Percentiles rank a stretch among this genome's conserved stretches.
phyloP scores from a whole-genome alignment of 2,329 filamentous ascomycete species.

The Aciculosporium take region DNA sequence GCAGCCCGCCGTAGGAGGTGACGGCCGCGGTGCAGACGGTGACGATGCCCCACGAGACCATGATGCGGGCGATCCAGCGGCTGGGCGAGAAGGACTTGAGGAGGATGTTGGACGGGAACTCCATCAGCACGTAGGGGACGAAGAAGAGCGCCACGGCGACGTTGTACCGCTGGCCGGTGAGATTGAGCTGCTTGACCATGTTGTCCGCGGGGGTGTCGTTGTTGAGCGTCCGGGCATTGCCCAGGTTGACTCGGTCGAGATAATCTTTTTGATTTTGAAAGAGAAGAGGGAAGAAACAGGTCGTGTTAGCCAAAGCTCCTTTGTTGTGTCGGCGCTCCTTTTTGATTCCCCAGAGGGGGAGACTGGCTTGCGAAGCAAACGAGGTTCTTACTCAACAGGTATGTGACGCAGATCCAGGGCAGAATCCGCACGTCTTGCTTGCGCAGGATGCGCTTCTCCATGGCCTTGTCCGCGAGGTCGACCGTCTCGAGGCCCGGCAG shows the following conservation, averaged over 20 bases:
- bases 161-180: conserved; percentile 53
- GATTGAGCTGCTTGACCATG: too few relatives aligned
- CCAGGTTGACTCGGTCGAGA: conserved; percentile 64
- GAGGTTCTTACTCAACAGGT: conserved; percentile 18
- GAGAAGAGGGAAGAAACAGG: too few relatives aligned
- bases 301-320: too few relatives aligned
- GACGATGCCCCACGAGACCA: conserved; percentile 50
- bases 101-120: conserved; percentile 51
- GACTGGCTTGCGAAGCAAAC: too few relatives aligned
- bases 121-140: conserved; percentile 47
- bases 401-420: conserved; percentile 20
- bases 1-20: conserved; percentile 46
- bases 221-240: conserved; percentile 53
- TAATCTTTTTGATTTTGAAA: too few relatives aligned
- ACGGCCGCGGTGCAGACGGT: conserved; percentile 57
- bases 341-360: too few relatives aligned
- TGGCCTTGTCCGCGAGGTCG: conserved; percentile 19
- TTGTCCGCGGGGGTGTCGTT: conserved; percentile 51
- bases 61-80: conserved; percentile 51
- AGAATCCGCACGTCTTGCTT: conserved; percentile 20
- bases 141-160: conserved; percentile 53
- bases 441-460: conserved; percentile 19
- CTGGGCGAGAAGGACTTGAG: conserved; percentile 49
- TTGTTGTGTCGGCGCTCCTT: too few relatives aligned
- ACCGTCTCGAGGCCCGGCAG: conserved; percentile 20